These are phyloP conservation scores for Zygosaccharomyces pseudorouxii DNA, from an alignment of 805 yeast genomes.

Conservation along the genomic window DNA sequence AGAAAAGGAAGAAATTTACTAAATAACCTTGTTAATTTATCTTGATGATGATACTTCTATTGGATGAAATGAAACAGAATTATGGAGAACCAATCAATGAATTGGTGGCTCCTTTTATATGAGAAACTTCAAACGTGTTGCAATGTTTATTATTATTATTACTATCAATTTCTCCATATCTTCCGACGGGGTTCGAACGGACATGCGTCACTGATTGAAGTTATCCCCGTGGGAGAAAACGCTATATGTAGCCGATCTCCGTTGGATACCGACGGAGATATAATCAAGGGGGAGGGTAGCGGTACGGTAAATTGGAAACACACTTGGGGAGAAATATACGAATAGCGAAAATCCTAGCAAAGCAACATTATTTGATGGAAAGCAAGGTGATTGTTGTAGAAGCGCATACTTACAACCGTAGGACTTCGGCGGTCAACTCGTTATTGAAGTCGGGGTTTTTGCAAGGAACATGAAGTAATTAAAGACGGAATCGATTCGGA, in stretches of 20 bases:
- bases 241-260: neutral
- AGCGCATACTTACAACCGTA: too few relatives aligned
- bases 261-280: neutral
- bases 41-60: neutral
- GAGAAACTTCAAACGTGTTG: conserved; percentile 2
- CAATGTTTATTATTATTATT: neutral
- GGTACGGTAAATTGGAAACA: neutral
- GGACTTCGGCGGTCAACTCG: too few relatives aligned
- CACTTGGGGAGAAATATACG: too few relatives aligned
- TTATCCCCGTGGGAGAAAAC: neutral
- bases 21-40: neutral
- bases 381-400: too few relatives aligned
- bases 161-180: conserved; percentile 2
- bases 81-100: neutral
- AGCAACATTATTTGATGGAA: too few relatives aligned
- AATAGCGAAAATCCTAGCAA: too few relatives aligned
- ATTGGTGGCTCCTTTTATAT: neutral
- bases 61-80: neutral
- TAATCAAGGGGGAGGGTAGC: neutral
- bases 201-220: neutral
- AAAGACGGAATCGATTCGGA: too few relatives aligned
- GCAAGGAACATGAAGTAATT: too few relatives aligned
- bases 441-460: too few relatives aligned
- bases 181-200: conserved; percentile 4
- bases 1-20: neutral